phyloP scores from a whole-genome alignment of 331 rosid genomes.

The Saraca asoca region DNA sequence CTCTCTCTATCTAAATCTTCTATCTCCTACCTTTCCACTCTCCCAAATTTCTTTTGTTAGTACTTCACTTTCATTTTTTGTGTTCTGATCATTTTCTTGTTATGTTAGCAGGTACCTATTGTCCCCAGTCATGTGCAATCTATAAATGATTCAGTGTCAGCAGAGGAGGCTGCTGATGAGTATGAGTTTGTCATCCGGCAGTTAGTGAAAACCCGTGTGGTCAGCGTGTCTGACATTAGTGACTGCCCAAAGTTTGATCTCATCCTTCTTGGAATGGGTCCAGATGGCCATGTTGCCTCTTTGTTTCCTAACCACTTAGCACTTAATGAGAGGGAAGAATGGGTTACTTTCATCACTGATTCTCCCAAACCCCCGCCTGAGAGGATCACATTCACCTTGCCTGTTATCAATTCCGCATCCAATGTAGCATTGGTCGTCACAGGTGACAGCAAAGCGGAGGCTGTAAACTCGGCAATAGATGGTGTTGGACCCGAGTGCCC shows the following conservation, averaged over 20 bases:
- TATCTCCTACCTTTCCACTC: too few species aligned
- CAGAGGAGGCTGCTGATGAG: slow-evolving; percentile 91
- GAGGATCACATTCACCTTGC: slow-evolving; percentile 93
- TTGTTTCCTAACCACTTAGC: slow-evolving; percentile 77
- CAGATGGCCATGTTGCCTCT: slow-evolving; percentile 90
- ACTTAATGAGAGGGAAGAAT: slow-evolving; percentile 68
- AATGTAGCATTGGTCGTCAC: slow-evolving; percentile 73
- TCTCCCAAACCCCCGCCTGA: slow-evolving; percentile 97
- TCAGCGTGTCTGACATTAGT: slow-evolving; percentile 70
- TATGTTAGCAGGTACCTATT: slow-evolving; percentile 70
- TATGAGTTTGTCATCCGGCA: slow-evolving; percentile 91
- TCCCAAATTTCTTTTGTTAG: background rate
- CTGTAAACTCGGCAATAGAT: slow-evolving; percentile 65
- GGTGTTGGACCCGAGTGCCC: slow-evolving; percentile 52
- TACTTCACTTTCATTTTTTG: slow-evolving; percentile 2
- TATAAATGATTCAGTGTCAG: slow-evolving; percentile 82
- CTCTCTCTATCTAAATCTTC: too few species aligned
- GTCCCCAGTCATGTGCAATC: slow-evolving; percentile 88
- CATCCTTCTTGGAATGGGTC: slow-evolving; percentile 86
- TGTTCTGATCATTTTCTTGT: slow-evolving; percentile 34
- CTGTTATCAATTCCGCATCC: slow-evolving; percentile 94
- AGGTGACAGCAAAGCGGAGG: slow-evolving; percentile 76
- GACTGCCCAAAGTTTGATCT: slow-evolving; percentile 98
- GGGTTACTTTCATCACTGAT: slow-evolving; percentile 90
- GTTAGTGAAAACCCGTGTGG: slow-evolving; percentile 75